A percentile compares a stretch with the other conserved stretches of the same genome.
Conservation (phyloP, 2,329 filamentous ascomycete species). For the Westerdykella ornata region DNA sequence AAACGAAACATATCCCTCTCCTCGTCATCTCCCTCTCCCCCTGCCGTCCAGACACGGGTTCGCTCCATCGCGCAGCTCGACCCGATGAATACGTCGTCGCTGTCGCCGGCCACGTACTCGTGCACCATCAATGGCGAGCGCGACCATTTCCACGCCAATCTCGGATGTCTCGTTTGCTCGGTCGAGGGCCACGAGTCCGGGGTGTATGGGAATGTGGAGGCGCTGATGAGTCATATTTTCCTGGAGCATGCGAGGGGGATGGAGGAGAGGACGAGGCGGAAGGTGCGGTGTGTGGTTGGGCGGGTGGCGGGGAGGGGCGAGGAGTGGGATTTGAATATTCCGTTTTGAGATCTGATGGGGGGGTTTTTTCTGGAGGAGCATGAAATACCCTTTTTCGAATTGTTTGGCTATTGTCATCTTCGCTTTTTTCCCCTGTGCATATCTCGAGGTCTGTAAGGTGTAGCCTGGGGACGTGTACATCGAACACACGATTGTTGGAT, state of each 20-base stretch:
- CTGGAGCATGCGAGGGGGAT: conserved; percentile 29
- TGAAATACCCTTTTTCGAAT: too few species aligned
- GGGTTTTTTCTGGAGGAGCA: too few species aligned
- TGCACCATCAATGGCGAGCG: neutral
- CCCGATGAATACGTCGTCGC: too few species aligned
- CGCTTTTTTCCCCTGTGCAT: too few species aligned
- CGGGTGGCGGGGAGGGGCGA: conserved; percentile 27
- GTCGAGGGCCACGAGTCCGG: conserved; percentile 27
- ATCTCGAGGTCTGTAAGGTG: too few species aligned
- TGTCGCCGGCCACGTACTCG: too few species aligned
- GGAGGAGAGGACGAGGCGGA: conserved; percentile 22
- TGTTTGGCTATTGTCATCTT: too few species aligned
- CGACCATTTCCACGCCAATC: conserved; percentile 19
- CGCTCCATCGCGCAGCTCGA: too few species aligned
- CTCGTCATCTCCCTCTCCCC: neutral
- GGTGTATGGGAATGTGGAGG: conserved; percentile 35
- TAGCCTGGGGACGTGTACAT: too few species aligned
- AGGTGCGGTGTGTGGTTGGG: conserved; percentile 37
- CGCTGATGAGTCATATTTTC: conserved; percentile 36
- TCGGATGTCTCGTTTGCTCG: conserved; percentile 34
- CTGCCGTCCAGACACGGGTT: too few species aligned
- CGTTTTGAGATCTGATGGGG: conserved; percentile 1
- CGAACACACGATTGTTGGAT: too few species aligned
- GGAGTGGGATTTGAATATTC: conserved; percentile 37
- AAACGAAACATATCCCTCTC: conserved; percentile 6